A percentile compares a stretch with the other conserved stretches of the same genome.
Conservation (phyloP, 2,329 filamentous ascomycete genomes). For the Aspergillus floridensis region DNA sequence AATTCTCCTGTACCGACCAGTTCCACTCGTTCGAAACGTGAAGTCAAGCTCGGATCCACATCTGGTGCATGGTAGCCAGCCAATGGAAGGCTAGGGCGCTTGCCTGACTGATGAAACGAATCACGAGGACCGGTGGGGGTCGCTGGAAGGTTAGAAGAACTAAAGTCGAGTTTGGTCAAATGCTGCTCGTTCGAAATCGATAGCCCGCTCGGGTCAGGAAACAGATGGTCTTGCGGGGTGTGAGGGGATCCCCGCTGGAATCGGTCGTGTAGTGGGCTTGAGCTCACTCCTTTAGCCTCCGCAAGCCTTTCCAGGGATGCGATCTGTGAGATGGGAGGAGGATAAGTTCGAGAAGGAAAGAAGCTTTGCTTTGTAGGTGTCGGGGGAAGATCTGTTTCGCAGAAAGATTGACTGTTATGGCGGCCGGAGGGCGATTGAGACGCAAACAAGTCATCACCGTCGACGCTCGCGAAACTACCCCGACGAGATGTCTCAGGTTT, state of each 20-base stretch:
- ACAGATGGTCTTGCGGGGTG: conserved; percentile 73
- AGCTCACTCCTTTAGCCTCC: conserved; percentile 31
- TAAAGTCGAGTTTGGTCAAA: conserved; percentile 40
- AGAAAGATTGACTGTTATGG: conserved; percentile 56
- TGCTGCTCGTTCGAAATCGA: conserved; percentile 66
- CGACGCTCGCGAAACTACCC: conserved; percentile 75
- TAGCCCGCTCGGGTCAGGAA: conserved; percentile 75
- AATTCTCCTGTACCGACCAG: conserved; percentile 86
- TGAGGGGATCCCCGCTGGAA: conserved; percentile 61
- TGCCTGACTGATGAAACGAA: conserved; percentile 56
- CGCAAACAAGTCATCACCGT: conserved; percentile 68
- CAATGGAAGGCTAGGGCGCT: conserved; percentile 65
- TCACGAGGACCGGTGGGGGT: conserved; percentile 73
- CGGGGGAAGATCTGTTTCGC: conserved; percentile 76
- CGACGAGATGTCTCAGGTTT: conserved; percentile 52
- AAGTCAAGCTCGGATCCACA: conserved; percentile 69
- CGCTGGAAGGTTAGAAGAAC: conserved; percentile 61
- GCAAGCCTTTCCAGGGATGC: conserved; percentile 35
- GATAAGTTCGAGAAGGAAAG: conserved; percentile 38
- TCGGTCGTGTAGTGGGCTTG: conserved; percentile 60
- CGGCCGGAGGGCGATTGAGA: conserved; percentile 56
- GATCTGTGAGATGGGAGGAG: conserved; percentile 33
- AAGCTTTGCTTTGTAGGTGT: conserved; percentile 75
- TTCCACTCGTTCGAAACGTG: conserved; percentile 77
- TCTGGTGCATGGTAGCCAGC: conserved; percentile 69